Evolutionary conservation across 371 early-diverging fungal genomes (phyloP).

Genomic region (Mucor piriformis): DNA sequence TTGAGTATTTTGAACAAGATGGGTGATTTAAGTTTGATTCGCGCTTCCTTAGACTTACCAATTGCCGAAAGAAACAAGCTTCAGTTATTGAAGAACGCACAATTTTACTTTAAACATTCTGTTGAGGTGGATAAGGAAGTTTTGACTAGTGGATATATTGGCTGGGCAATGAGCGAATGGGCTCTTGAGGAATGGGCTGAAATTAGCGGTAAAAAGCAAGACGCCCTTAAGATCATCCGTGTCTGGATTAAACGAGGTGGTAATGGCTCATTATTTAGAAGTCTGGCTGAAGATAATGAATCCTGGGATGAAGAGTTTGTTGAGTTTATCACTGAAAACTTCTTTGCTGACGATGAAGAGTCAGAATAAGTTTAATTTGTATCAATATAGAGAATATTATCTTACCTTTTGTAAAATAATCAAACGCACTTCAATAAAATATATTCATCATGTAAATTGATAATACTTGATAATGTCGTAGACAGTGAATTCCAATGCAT

Average conservation of each 20-base stretch:
- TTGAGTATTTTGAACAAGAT: conserved; percentile 58
- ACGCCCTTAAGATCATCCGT: conserved; percentile 38
- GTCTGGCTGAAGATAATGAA: conserved; percentile 41
- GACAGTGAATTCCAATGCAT: too few relatives aligned
- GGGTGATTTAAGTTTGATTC: conserved; percentile 59
- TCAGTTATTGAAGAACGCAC: conserved; percentile 59
- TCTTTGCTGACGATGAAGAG: conserved; percentile 33
- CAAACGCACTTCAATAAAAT: too few relatives aligned
- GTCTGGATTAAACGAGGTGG: conserved; percentile 50
- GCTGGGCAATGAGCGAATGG: conserved; percentile 49
- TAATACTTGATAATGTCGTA: too few relatives aligned
- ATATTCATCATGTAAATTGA: too few relatives aligned
- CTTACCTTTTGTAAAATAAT: not conserved
- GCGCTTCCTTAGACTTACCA: conserved; percentile 50
- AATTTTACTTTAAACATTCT: conserved; percentile 47
- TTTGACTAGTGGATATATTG: conserved; percentile 42
- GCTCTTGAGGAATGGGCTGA: conserved; percentile 42
- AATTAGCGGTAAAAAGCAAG: conserved; percentile 24
- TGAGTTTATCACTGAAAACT: conserved; percentile 36
- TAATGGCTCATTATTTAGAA: conserved; percentile 32
- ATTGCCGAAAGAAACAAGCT: conserved; percentile 53
- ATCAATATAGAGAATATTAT: not conserved
- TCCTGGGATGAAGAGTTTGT: conserved; percentile 41
- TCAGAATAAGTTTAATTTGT: conserved; percentile 1
- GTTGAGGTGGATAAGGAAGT: conserved; percentile 43